Base-by-base conservation (phyloP, 768 basidiomycete species). In the Russula sp. region DNA sequence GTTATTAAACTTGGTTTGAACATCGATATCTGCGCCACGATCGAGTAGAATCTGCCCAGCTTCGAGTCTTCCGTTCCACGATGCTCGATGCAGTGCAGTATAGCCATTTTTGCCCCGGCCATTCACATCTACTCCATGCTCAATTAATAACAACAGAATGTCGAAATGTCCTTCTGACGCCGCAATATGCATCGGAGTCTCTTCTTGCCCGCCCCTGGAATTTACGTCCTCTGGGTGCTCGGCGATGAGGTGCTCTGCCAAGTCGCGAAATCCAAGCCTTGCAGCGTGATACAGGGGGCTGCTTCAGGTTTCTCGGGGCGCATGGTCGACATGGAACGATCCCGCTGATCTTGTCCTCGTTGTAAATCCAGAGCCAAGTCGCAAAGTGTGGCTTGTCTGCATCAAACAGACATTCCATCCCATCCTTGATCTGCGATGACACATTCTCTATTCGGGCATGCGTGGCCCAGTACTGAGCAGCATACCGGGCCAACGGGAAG, bases 351-450 rank as follows among this genome's bases (percentile, higher is more conserved):
- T 2, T n/a, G n/a, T n/a, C n/a, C n/a, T 24, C 3, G 22, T 48
- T 11, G 11, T 48, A 48, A 5, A 48, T 48, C 46, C 46, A 48
- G 5, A 48, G n/a, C 46, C 46, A 48, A 1, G 11, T 48, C 5
- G 46, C 46, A 11, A 48, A 48, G 30, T 46, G 44, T 22, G 3
- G 44, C 44, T 22, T 22, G n/a, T 46, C n/a, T 4, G n/a, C 44
- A n/a, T 46, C 44, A 46, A 46, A 46, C 44, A 46, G 44, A 46
- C n/a, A n/a, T 46, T 46, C 44, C 44, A 46, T 46, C n/a, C n/a
- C 44, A 11, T n/a, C 44, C n/a, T 46, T n/a, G 44, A 46, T 22
- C 3, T 1, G n/a, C 11, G 44, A 46, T 9, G 44, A n/a, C 9
- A 11, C n/a, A 46, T n/a, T 46, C 44, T 22, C 44, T 0, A 46